Base-by-base conservation (phyloP, 352 stramenopile species). In the Globisporangium camurandrum region DNA sequence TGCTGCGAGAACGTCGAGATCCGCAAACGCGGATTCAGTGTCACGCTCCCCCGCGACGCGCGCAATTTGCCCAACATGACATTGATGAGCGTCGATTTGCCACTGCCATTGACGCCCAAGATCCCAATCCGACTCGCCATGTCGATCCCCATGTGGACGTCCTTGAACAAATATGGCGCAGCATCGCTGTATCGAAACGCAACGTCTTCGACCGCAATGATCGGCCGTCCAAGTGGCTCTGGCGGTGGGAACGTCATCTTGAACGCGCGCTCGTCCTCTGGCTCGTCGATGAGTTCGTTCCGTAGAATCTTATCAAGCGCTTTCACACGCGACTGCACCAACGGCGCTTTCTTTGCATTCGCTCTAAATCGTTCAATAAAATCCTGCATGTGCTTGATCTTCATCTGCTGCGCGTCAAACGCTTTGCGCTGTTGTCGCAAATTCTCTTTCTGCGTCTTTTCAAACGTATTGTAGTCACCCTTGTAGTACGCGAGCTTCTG, bases 1-100 rank as follows among this genome's bases (percentile, higher is more conserved):
- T 98, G 95, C 73, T 99, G 95, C 39, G 94, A 97, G 59, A 99
- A 99, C 27, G 96, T 95, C 27, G 88, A 96, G 56, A 98, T 97
- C 14, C 88, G 86, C 34, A 98, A 61, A 12, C 87, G 80, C 37
- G 83, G 75, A 69, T 98, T 97, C 46, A 93, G 71, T 17, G 87
- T 93, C 38, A 96, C 81, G n/a, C 69, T 79, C 46, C 94, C 94
- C 22, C 70, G 69, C 12, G 75, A 79, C n/a, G 93, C 65, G 10
- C 77, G 78, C 42, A 98, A 66, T 57, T 97, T 96, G 58, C 92
- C 91, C 56, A 98, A 90, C 69, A 98, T 97, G 22, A 99, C 74
- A 67, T 98, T 98, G 54, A 98, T 88, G 27, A 98, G 76, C 27
- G 95, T 98, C 30, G 72, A 95, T 71, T 98, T 98, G 30, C 92